Conservation (phyloP, 306 rosid species). For the Trichosanthes cucumerina region DNA sequence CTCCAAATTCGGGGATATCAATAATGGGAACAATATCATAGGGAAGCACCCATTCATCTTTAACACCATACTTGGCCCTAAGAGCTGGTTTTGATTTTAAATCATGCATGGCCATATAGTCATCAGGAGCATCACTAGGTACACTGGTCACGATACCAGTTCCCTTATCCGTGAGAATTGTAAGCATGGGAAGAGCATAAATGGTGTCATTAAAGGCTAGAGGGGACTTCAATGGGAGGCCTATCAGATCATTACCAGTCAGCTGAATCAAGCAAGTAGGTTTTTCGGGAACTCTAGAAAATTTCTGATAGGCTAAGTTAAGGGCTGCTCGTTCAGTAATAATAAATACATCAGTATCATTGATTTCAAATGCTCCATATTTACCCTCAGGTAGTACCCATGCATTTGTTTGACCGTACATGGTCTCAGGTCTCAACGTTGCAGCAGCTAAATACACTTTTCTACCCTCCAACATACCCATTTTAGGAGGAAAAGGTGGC, state of each 20-base stretch:
- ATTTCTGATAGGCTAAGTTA: conserved; percentile 79
- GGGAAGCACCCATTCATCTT: conserved; percentile 88
- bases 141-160: conserved; percentile 94
- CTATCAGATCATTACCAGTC: conserved; percentile 78
- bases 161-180: conserved; percentile 86
- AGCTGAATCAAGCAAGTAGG: conserved; percentile 70
- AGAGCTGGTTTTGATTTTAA: conserved; percentile 64
- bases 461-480: conserved; percentile 58
- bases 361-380: conserved; percentile 84
- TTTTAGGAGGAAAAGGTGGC: conserved; percentile 53
- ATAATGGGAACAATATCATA: conserved; percentile 80
- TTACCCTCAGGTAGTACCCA: conserved; percentile 94
- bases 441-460: conserved; percentile 82
- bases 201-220: conserved; percentile 56
- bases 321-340: conserved; percentile 66
- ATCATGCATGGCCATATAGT: conserved; percentile 85
- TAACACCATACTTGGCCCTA: conserved; percentile 66
- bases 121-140: conserved; percentile 96
- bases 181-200: conserved; percentile 91
- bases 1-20: conserved; percentile 64
- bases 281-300: conserved; percentile 54
- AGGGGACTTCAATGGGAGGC: conserved; percentile 80
- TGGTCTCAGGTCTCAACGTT: conserved; percentile 90
- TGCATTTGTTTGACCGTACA: conserved; percentile 97
- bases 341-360: conserved; percentile 64